These are phyloP conservation scores for Trypanosomatidae sp. DNA, from an alignment of 208 protist species.

Conservation along the genomic window DNA sequence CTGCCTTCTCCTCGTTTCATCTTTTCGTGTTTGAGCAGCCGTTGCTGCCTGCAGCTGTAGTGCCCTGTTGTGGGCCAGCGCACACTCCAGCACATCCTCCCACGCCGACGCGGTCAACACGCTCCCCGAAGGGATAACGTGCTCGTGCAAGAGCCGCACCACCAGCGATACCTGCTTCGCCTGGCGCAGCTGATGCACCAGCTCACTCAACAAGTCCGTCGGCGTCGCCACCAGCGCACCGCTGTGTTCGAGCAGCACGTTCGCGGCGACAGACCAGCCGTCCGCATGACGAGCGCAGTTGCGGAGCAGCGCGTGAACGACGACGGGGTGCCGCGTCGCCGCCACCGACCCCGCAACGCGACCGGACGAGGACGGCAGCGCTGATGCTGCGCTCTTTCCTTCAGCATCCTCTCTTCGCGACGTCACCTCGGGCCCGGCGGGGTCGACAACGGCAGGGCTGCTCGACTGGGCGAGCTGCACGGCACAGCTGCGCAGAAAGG, in stretches of 20 bases:
- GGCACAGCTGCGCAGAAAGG: slow-evolving; percentile 48
- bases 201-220: slow-evolving; percentile 51
- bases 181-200: slow-evolving; percentile 61
- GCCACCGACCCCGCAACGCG: slow-evolving; percentile 8
- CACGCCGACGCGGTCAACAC: slow-evolving; percentile 41
- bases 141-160: slow-evolving; percentile 64
- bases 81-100: slow-evolving; percentile 61
- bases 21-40: no score
- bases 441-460: no score
- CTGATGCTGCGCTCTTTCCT: no score
- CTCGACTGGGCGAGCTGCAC: no score
- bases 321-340: slow-evolving; percentile 48
- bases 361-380: no score
- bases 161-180: slow-evolving; percentile 48
- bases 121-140: slow-evolving; percentile 63
- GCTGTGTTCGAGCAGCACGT: slow-evolving; percentile 43
- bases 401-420: no score
- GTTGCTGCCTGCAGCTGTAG: slow-evolving; percentile 16
- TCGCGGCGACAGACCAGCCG: slow-evolving; percentile 46
- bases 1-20: no score
- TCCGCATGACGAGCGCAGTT: slow-evolving; percentile 37
- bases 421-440: no score
- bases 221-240: slow-evolving; percentile 36
- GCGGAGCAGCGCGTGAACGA: slow-evolving; percentile 60
- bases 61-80: slow-evolving; percentile 69